Conservation (phyloP, 2,329 filamentous ascomycete species). For the Penicillium fuscoglaucum region DNA sequence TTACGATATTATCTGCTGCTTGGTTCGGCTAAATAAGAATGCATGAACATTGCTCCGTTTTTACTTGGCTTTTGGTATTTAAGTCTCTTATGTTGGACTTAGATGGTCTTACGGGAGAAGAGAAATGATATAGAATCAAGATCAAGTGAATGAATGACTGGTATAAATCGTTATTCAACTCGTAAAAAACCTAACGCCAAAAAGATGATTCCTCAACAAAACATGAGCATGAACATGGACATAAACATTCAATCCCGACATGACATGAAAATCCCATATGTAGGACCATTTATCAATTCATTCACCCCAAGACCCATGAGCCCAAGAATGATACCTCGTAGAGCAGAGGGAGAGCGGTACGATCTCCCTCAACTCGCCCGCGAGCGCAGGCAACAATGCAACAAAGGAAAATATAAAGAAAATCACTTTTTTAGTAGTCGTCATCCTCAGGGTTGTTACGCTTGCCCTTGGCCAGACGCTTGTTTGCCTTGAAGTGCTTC, state of each 20-base stretch:
- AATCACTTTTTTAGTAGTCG: constrained; percentile 33
- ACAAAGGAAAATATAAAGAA: constrained; percentile 12
- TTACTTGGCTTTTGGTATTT: neutral
- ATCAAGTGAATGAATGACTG: constrained; percentile 16
- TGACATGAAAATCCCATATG: constrained; percentile 23
- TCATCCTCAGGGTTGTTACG: constrained; percentile 33
- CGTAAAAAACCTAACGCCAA: constrained; percentile 14
- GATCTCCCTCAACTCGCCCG: constrained; percentile 21
- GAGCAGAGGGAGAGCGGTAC: constrained; percentile 6
- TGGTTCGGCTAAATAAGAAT: neutral
- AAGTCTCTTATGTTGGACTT: neutral
- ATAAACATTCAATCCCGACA: constrained; percentile 12
- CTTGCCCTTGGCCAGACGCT: constrained; percentile 37
- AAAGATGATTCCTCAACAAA: constrained; percentile 9
- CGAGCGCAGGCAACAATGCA: constrained; percentile 21
- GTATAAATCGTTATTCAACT: constrained; percentile 18
- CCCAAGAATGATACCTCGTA: constrained; percentile 8
- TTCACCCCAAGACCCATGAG: constrained; percentile 7
- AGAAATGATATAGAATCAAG: constrained; percentile 1
- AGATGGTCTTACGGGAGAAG: neutral
- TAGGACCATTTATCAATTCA: constrained; percentile 17
- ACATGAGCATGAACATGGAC: constrained; percentile 8
- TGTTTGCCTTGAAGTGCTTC: constrained; percentile 67
- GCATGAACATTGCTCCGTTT: neutral
- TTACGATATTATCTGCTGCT: neutral